These are phyloP conservation scores for Fusarium sublunatum DNA, from an alignment of 2,329 filamentous ascomycete genomes.

Conservation along the genomic window DNA sequence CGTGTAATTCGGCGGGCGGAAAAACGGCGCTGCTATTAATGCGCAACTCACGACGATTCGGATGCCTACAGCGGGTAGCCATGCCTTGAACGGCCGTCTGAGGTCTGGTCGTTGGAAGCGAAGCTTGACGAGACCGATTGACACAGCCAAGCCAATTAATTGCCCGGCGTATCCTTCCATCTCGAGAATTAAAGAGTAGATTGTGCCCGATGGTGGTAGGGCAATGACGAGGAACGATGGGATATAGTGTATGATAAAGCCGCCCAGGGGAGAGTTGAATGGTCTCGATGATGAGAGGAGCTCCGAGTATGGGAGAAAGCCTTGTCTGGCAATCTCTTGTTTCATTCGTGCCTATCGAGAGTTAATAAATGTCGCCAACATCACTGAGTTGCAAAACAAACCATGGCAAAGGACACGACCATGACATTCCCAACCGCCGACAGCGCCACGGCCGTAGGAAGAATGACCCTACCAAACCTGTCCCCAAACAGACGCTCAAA, in stretches of 20 bases:
- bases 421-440: constrained; percentile 78
- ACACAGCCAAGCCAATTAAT: constrained; percentile 68
- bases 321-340: constrained; percentile 78
- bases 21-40: constrained; percentile 70
- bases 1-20: constrained; percentile 64
- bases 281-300: constrained; percentile 72
- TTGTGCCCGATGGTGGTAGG: constrained; percentile 71
- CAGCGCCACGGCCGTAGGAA: constrained; percentile 73
- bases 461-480: constrained; percentile 65
- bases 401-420: constrained; percentile 75
- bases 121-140: constrained; percentile 69
- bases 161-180: constrained; percentile 76
- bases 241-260: constrained; percentile 75
- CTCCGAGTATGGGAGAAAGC: constrained; percentile 73
- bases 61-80: constrained; percentile 68
- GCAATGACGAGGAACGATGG: constrained; percentile 74
- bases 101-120: constrained; percentile 69
- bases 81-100: constrained; percentile 72
- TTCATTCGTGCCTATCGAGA: constrained; percentile 70
- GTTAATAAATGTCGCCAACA: constrained; percentile 25
- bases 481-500: constrained; percentile 73
- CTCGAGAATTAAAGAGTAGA: constrained; percentile 79
- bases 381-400: constrained; percentile 48
- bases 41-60: constrained; percentile 64
- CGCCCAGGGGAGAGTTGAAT: constrained; percentile 74